A percentile compares a stretch with the other conserved stretches of the same genome.
Conservation (phyloP, 176 grass and related monocot genomes). For the Aegilops bicornis region DNA sequence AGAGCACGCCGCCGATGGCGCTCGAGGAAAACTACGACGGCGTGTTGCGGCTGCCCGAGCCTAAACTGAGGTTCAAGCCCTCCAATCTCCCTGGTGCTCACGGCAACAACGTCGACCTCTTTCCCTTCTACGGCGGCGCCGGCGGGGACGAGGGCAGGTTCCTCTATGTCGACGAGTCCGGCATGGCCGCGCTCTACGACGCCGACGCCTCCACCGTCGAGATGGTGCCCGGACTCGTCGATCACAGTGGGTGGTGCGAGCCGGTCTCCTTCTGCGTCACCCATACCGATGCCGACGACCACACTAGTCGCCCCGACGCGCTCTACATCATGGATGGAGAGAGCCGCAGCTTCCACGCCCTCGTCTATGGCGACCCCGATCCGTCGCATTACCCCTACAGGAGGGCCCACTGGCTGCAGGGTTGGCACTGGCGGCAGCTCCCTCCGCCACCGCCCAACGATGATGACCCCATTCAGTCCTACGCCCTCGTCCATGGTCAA, state of each 20-base stretch:
- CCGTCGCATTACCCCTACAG: not conserved
- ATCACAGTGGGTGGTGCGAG: too few species aligned
- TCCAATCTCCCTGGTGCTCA: not conserved
- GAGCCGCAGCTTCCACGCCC: not conserved
- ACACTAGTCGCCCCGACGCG: not conserved
- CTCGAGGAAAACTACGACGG: not conserved
- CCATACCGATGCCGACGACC: not conserved
- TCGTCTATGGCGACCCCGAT: not conserved
- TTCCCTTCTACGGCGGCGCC: not conserved
- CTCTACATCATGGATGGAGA: not conserved
- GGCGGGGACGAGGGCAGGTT: not conserved
- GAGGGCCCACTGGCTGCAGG: too few species aligned
- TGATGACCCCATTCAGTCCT: not conserved
- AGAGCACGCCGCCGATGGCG: not conserved
- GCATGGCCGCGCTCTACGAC: not conserved
- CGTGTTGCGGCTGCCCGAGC: not conserved
- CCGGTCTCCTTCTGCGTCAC: not conserved
- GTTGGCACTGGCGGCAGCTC: not conserved
- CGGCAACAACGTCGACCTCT: not conserved
- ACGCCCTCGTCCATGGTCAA: not conserved
- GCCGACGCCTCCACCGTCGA: not conserved
- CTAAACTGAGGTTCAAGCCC: not conserved
- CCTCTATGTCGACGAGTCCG: not conserved
- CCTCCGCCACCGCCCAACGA: not conserved
- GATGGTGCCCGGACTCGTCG: not conserved